phyloP scores from a whole-genome alignment of 2,329 filamentous ascomycete genomes.

The Calonectria multiphialidica region DNA sequence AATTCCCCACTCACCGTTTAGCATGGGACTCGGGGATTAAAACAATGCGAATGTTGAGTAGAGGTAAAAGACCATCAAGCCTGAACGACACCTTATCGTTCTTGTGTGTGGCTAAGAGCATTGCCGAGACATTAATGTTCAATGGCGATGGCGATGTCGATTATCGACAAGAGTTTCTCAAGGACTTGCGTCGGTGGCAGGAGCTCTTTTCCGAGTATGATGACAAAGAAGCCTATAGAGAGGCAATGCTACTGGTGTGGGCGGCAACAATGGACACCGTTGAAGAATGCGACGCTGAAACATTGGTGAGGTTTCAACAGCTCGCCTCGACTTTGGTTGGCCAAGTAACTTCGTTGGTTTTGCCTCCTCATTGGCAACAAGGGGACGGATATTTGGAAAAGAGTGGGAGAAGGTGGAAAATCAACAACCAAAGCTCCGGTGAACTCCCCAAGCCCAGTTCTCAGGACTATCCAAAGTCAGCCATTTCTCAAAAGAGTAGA shows the following conservation, averaged over 20 bases:
- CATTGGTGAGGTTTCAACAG: neutral
- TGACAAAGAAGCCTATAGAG: neutral
- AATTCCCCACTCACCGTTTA: neutral
- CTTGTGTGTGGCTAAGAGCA: neutral
- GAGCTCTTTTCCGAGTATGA: neutral
- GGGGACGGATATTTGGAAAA: neutral
- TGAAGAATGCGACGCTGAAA: neutral
- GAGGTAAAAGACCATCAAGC: neutral
- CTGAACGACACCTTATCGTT: neutral
- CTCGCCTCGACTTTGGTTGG: neutral
- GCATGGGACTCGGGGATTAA: neutral
- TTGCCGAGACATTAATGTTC: neutral
- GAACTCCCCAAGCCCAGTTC: neutral
- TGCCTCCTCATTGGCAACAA: neutral
- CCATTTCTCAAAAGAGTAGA: neutral
- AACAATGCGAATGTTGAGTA: neutral
- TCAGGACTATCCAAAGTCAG: no score
- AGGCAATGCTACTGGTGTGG: neutral
- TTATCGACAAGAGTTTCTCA: neutral
- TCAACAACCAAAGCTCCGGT: neutral
- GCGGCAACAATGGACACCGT: neutral
- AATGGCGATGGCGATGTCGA: neutral
- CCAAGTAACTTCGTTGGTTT: neutral
- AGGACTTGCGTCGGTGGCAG: neutral
- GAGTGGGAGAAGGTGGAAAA: neutral